phyloP scores from a whole-genome alignment of 805 yeast genomes.

The Candida cerambycidarum region DNA sequence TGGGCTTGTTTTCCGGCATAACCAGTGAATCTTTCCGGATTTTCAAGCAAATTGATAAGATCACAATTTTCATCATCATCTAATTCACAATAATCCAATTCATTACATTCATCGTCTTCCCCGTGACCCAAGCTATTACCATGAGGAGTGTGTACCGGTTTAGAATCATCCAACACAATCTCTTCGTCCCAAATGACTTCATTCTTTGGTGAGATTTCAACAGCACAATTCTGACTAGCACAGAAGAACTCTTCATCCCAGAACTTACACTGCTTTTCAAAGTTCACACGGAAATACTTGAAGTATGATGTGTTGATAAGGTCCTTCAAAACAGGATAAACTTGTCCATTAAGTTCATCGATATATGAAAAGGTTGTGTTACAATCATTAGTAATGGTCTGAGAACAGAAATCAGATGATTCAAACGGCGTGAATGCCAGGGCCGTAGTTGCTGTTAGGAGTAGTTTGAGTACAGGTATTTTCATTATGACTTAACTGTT shows the following conservation, averaged over 20 bases:
- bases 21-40: conserved; percentile 96
- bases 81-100: conserved; percentile 67
- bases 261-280: conserved; percentile 82
- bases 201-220: conserved; percentile 65
- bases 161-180: conserved; percentile 12
- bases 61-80: conserved; percentile 71
- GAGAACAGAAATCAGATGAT: conserved; percentile 45
- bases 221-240: conserved; percentile 86
- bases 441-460: background rate
- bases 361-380: conserved; percentile 46
- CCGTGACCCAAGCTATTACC: background rate
- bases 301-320: conserved; percentile 78
- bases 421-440: conserved; percentile 36
- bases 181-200: conserved; percentile 55
- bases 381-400: conserved; percentile 44
- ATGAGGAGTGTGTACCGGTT: conserved; percentile 8
- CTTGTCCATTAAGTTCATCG: conserved; percentile 33
- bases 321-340: conserved; percentile 51
- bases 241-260: conserved; percentile 83
- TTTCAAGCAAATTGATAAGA: conserved; percentile 79
- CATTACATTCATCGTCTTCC: conserved; percentile 31
- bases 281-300: conserved; percentile 80
- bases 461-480: background rate
- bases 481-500: background rate
- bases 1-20: conserved; percentile 91